These are phyloP conservation scores for Barnettozyma californica DNA, from an alignment of 805 yeast species.

Conservation along the genomic window DNA sequence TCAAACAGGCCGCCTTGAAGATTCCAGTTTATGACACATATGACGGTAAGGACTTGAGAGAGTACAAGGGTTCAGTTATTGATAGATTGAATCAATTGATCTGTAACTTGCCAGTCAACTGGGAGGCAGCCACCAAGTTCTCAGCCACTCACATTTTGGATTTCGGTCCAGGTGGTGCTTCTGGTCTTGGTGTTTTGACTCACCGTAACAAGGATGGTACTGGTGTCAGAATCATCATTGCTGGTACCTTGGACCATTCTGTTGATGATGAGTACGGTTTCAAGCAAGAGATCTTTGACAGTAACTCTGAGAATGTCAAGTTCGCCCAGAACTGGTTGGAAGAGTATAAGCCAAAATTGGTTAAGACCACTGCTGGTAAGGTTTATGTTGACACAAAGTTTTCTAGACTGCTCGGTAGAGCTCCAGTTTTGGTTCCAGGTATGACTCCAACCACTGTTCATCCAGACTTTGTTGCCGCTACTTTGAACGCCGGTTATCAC, in stretches of 20 bases:
- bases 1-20: conserved; percentile 48
- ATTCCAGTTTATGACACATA: conserved; percentile 92
- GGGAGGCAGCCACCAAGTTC: conserved; percentile 88
- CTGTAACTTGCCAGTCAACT: conserved; percentile 83
- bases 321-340: conserved; percentile 88
- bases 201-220: conserved; percentile 98
- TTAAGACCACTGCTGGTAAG: conserved; percentile 67
- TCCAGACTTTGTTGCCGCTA: conserved; percentile 90
- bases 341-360: conserved; percentile 82
- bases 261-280: conserved; percentile 85
- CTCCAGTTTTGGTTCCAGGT: conserved; percentile 97
- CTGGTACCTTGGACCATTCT: conserved; percentile 77
- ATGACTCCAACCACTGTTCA: conserved; percentile 98
- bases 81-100: conserved; percentile 76
- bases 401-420: conserved; percentile 84
- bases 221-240: conserved; percentile 90
- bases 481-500: conserved; percentile 94
- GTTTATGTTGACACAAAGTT: conserved; percentile 90
- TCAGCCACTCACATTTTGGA: conserved; percentile 85
- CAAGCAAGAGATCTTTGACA: conserved; percentile 91
- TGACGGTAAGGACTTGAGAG: conserved; percentile 74
- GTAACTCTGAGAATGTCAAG: conserved; percentile 50
- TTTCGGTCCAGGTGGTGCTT: conserved; percentile 98
- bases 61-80: conserved; percentile 47
- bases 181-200: conserved; percentile 93